A percentile compares a stretch with the other conserved stretches of the same genome.
These are phyloP conservation scores for Zychaea mexicana DNA, from an alignment of 371 early-diverging fungal species.

Conservation along the genomic window DNA sequence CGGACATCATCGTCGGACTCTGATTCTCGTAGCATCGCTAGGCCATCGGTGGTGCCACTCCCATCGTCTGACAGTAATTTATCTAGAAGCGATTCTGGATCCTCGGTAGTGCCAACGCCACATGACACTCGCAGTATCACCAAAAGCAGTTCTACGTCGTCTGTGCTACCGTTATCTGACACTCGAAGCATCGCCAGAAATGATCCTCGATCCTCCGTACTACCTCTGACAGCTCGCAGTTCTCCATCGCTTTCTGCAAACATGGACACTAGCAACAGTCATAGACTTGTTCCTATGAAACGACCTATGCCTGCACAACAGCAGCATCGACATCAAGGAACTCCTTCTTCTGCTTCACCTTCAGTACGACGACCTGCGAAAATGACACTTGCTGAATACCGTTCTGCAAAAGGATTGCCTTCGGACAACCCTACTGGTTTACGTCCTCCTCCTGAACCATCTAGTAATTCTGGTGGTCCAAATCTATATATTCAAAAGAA, in stretches of 20 bases:
- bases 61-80: no score
- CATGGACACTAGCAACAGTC: background rate
- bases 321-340: background rate
- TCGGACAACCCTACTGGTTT: background rate
- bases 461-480: background rate
- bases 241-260: background rate
- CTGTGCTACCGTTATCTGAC: no score
- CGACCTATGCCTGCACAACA: background rate
- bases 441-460: background rate
- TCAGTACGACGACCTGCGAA: background rate
- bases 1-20: background rate
- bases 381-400: slow-evolving; percentile 23
- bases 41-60: no score
- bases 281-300: background rate
- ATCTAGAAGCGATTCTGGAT: no score
- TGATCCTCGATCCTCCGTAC: background rate
- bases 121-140: no score
- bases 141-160: no score
- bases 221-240: background rate
- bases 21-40: background rate
- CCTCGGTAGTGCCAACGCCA: no score
- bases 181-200: no score
- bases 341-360: background rate
- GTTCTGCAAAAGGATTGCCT: slow-evolving; percentile 22
- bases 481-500: slow-evolving; percentile 26